Percentiles rank a stretch among this genome's conserved stretches.
Evolutionary conservation across 1,139 yeast genomes (phyloP).

Genomic region (Yamadazyma atlantica): DNA sequence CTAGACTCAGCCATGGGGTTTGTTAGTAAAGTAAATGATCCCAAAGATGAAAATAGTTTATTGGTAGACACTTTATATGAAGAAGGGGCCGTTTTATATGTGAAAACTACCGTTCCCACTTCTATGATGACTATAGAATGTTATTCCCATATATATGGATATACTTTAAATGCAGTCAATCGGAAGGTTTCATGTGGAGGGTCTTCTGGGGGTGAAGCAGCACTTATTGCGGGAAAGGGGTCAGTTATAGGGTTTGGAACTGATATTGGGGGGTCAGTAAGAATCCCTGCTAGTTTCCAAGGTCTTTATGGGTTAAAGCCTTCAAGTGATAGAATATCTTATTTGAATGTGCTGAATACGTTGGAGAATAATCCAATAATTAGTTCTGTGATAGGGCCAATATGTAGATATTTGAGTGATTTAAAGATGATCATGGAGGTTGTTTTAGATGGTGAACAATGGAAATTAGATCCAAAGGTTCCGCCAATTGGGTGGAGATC

Average conservation of each 20-base stretch:
- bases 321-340: slow-evolving; percentile 55
- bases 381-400: slow-evolving; percentile 58
- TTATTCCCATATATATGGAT: slow-evolving; percentile 36
- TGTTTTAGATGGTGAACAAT: slow-evolving; percentile 16
- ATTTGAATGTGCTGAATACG: slow-evolving; percentile 47
- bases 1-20: slow-evolving; percentile 46
- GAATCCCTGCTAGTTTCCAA: slow-evolving; percentile 70
- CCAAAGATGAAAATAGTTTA: slow-evolving; percentile 12
- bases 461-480: slow-evolving; percentile 19
- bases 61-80: slow-evolving; percentile 46
- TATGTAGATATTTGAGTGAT: slow-evolving; percentile 59
- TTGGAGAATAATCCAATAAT: slow-evolving; percentile 58
- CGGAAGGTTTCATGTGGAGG: slow-evolving; percentile 48
- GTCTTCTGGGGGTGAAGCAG: slow-evolving; percentile 75
- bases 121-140: slow-evolving; percentile 45
- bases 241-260: slow-evolving; percentile 67
- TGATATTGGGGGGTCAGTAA: slow-evolving; percentile 74
- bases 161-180: slow-evolving; percentile 35
- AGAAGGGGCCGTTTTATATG: slow-evolving; percentile 63
- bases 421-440: slow-evolving; percentile 38
- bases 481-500: slow-evolving; percentile 17
- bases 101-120: slow-evolving; percentile 43
- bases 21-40: slow-evolving; percentile 28
- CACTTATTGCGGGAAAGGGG: slow-evolving; percentile 59
- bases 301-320: slow-evolving; percentile 69